A percentile compares a stretch with the other conserved stretches of the same genome.
Conservation (phyloP, 2,329 filamentous ascomycete genomes). For the Fusarium cicatricum region DNA sequence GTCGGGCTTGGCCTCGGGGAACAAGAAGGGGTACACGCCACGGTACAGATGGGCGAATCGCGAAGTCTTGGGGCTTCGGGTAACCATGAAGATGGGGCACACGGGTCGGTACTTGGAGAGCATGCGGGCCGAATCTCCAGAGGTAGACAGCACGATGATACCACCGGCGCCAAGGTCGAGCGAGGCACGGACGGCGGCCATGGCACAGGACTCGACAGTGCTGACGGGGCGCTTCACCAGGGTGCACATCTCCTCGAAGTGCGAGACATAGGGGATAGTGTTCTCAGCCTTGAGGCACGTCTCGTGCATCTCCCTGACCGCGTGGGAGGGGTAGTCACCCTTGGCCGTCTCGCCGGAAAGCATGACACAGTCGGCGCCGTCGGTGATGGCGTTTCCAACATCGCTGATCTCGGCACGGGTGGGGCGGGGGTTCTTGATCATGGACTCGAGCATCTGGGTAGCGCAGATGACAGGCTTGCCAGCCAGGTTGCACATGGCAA, state of each 20-base stretch:
- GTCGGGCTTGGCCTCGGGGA: conserved; percentile 92
- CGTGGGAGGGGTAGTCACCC: conserved; percentile 91
- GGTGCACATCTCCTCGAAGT: conserved; percentile 93
- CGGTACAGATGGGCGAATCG: conserved; percentile 96
- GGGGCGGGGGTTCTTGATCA: conserved; percentile 99
- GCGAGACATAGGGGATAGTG: conserved; percentile 94
- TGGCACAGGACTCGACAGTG: conserved; percentile 92
- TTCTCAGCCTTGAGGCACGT: conserved; percentile 97
- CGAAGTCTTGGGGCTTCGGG: conserved; percentile 82
- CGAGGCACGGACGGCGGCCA: conserved; percentile 94
- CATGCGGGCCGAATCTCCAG: conserved; percentile 91
- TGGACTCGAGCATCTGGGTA: conserved; percentile 99
- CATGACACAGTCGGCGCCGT: conserved; percentile 99
- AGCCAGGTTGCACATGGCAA: conserved; percentile 99
- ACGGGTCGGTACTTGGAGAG: conserved; percentile 98
- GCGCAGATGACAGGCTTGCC: conserved; percentile 99
- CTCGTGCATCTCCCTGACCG: conserved; percentile 98
- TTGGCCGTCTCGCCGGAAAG: conserved; percentile 99
- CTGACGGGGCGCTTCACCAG: conserved; percentile 84
- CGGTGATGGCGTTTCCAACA: conserved; percentile 96
- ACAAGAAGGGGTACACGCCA: conserved; percentile 97
- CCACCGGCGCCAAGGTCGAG: conserved; percentile 96
- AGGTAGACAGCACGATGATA: conserved; percentile 95
- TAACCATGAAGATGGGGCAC: conserved; percentile 99
- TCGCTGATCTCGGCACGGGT: conserved; percentile 99